Percentiles rank a stretch among this genome's conserved stretches.
Conservation (phyloP, 441 rosid species). For the Syzygium syzygioides region DNA sequence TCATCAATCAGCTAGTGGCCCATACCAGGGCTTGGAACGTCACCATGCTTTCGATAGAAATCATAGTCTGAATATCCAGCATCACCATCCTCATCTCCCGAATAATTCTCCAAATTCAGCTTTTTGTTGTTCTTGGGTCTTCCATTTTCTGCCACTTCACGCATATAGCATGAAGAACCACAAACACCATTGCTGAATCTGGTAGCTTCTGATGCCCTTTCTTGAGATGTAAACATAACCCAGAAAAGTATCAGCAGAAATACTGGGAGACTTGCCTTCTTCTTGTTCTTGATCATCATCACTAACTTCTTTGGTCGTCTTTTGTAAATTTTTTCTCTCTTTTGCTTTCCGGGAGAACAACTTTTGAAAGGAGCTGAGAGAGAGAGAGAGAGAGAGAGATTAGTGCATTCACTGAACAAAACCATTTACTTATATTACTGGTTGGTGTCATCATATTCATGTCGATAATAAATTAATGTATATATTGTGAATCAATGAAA, state of each 20-base stretch:
- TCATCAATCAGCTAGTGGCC: slow-evolving; percentile 3
- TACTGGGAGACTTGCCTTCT: background rate
- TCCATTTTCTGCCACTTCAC: background rate
- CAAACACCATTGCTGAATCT: background rate
- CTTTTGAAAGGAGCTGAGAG: background rate
- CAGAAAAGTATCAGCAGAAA: background rate
- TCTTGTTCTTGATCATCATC: background rate
- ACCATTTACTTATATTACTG: background rate
- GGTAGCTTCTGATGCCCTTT: background rate
- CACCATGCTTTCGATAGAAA: slow-evolving; percentile 17
- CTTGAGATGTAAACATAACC: background rate
- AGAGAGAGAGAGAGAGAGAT: background rate
- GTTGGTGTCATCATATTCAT: background rate
- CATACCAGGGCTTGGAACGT: slow-evolving; percentile 16
- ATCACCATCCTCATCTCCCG: background rate
- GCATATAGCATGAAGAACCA: background rate
- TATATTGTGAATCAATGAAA: background rate
- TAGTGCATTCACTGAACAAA: background rate
- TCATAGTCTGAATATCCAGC: slow-evolving; percentile 1
- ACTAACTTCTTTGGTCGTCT: background rate
- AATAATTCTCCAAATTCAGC: background rate
- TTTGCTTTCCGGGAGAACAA: background rate
- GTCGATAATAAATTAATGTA: background rate
- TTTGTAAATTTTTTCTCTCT: background rate
- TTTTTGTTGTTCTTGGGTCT: background rate